Percentiles rank a stretch among this genome's conserved stretches.
These are phyloP conservation scores for Xanthoconium stramineum DNA, from an alignment of 768 basidiomycete species.

Conservation along the genomic window DNA sequence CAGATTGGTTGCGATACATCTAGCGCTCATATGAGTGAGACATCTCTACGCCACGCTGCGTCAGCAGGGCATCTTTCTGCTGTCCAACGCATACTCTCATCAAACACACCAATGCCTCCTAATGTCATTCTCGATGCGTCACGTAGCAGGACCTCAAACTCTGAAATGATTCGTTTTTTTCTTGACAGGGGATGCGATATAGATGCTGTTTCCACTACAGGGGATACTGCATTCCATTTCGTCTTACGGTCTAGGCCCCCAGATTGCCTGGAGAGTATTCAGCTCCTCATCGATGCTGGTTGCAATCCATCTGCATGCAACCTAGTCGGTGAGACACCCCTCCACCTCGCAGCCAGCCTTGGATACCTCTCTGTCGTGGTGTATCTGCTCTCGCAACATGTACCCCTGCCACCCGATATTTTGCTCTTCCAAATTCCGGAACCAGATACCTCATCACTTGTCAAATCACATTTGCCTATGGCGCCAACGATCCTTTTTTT, in stretches of 20 bases:
- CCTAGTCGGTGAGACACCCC: not conserved
- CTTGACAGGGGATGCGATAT: not conserved
- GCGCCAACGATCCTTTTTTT: not conserved
- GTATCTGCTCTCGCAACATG: not conserved
- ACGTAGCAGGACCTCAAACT: not conserved
- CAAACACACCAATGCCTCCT: too few species aligned
- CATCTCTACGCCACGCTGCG: too few species aligned
- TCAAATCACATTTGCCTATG: too few species aligned
- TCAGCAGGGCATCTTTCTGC: too few species aligned
- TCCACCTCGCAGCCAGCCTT: not conserved
- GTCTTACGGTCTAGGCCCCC: too few species aligned
- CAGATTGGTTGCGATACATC: too few species aligned
- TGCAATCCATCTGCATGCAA: not conserved
- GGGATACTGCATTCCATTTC: conserved; percentile 1
- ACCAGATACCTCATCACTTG: too few species aligned
- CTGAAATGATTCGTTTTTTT: not conserved
- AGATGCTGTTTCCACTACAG: not conserved
- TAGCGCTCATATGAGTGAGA: too few species aligned
- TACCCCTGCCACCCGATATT: not conserved
- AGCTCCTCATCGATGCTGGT: conserved; percentile 1
- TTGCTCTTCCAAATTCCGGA: too few species aligned
- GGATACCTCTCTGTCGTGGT: not conserved
- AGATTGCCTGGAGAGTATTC: not conserved
- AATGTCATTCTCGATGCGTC: too few species aligned
- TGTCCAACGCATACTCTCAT: too few species aligned